These are phyloP conservation scores for Deinandra increscens DNA, from an alignment of 129 eudicot species.

Conservation along the genomic window DNA sequence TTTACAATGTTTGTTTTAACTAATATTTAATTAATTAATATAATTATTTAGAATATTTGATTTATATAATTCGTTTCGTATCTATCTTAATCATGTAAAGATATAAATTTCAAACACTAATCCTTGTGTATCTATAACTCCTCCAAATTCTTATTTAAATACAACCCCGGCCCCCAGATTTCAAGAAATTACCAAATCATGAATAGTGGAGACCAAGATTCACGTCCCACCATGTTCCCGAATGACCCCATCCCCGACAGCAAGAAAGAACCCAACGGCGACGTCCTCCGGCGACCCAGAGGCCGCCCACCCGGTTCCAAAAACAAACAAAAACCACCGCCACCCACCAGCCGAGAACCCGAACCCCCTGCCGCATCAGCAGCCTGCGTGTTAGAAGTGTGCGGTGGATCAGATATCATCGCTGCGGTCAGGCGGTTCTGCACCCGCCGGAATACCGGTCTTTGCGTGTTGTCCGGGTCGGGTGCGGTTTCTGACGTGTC, in stretches of 20 bases:
- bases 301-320: constrained; percentile 71
- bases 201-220: constrained; percentile 29
- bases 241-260: constrained; percentile 24
- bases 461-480: constrained; percentile 49
- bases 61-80: neutral
- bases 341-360: constrained; percentile 37
- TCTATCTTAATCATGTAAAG: neutral
- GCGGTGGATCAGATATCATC: constrained; percentile 47
- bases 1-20: too few relatives aligned
- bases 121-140: neutral
- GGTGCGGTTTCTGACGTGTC: constrained; percentile 54
- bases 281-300: constrained; percentile 51
- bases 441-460: constrained; percentile 33
- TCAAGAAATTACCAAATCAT: constrained; percentile 23
- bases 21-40: too few relatives aligned
- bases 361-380: too few relatives aligned
- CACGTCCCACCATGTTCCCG: neutral
- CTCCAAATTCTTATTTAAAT: constrained; percentile 10
- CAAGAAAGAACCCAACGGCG: constrained; percentile 31
- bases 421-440: constrained; percentile 35
- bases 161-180: neutral
- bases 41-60: too few relatives aligned
- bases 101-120: neutral
- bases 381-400: constrained; percentile 54
- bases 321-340: constrained; percentile 57